Base-by-base conservation (phyloP, 164 flowering plant genomes). In the Stephania yunnanensis region DNA sequence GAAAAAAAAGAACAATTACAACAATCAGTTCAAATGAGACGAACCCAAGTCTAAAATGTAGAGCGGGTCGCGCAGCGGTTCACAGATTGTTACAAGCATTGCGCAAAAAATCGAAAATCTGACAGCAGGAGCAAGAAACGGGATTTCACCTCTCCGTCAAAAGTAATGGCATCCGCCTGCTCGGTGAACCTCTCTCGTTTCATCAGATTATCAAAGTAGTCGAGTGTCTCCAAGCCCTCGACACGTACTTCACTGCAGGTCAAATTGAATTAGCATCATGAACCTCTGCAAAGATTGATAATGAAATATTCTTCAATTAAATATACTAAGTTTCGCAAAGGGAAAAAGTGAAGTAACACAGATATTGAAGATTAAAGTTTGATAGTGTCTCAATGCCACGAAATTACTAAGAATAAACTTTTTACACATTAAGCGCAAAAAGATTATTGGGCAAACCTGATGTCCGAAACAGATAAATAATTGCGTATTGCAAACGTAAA, bases 141-240 rank as follows among this genome's bases (percentile, higher is more conserved):
- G 17, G 74, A 22, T 53, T 77, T 31, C 86, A 94, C 98, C 96
- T 92, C 93, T 12, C 86, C 89, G 73, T 94, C 98, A 83, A 94
- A 89, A 22, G 98, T 94, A 69, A 94, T 83, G 48, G 98, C 97
- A 87, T 94, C 97, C 53, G 91, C 93, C 76, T 94, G 96, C 82
- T 94, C 97, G 6, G 98, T 94, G 82, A 78, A 87, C 80, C 97
- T 83, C 75, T 87, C 84, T 81, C 82, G 84, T 30, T 79, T 70
- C 86, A 74, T 76, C 81, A 90, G 78, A 83, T 88, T 89, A 74
- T 94, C 98, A 70, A 94, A 81, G 82, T 89, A 94, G 81, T 94
- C 98, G 31, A 92, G 94, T 19, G 97, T 94, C 87, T 94, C 97
- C 91, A 94, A 83, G 67, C 97, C 98, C 83, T 94, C 98, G 55